Evolutionary conservation across 805 yeast species (phyloP).

Genomic region (Cyberlindnera nakhonratchasimensis): DNA sequence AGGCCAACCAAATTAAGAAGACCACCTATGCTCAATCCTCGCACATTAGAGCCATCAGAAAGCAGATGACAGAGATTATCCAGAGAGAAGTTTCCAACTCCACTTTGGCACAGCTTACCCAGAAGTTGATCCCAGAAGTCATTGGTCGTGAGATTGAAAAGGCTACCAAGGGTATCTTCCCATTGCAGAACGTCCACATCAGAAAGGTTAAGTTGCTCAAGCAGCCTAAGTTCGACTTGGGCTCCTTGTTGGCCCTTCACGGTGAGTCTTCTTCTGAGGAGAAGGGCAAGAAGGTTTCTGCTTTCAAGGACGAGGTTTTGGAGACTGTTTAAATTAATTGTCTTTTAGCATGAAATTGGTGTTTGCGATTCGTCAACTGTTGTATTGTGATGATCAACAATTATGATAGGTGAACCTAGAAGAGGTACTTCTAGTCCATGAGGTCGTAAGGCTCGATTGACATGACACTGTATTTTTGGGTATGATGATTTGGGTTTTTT

Average conservation of each 20-base stretch:
- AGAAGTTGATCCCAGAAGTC: constrained; percentile 97
- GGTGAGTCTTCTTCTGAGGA: constrained; percentile 94
- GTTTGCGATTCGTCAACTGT: background rate
- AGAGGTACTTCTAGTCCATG: too few relatives aligned
- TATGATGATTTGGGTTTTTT: constrained; percentile 10
- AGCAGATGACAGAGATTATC: constrained; percentile 94
- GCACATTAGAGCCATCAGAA: constrained; percentile 79
- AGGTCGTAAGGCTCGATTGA: too few relatives aligned
- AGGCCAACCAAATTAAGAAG: constrained; percentile 95
- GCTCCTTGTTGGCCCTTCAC: constrained; percentile 92
- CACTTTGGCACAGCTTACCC: constrained; percentile 93
- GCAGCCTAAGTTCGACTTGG: constrained; percentile 98
- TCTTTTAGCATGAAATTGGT: background rate
- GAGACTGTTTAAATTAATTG: constrained; percentile 75
- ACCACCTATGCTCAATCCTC: constrained; percentile 97
- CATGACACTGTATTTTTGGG: constrained; percentile 5
- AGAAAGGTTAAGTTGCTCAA: constrained; percentile 98
- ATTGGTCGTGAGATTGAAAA: constrained; percentile 98
- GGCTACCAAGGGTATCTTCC: constrained; percentile 91
- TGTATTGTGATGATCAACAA: constrained; percentile 1
- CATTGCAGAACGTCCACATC: constrained; percentile 97
- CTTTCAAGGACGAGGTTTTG: constrained; percentile 98
- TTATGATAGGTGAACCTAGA: too few relatives aligned
- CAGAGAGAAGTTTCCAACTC: constrained; percentile 93
- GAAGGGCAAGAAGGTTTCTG: constrained; percentile 95